Conservation (phyloP, 805 yeast genomes). For the Hanseniaspora clermontiae region DNA sequence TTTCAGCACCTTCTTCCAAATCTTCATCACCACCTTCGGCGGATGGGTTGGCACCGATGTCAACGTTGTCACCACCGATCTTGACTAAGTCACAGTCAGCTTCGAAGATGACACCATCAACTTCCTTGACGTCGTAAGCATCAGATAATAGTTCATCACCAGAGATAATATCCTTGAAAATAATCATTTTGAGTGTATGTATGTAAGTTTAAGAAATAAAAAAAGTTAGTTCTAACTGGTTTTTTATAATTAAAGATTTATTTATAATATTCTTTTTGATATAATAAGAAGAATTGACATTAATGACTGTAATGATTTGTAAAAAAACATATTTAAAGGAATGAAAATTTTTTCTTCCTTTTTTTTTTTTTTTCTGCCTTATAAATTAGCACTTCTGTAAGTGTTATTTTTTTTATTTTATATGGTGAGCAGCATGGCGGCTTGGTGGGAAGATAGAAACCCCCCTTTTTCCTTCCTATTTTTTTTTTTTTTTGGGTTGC, state of each 20-base stretch:
- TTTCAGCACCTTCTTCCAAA: conserved; percentile 70
- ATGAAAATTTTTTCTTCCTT: too few relatives aligned
- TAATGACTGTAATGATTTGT: too few relatives aligned
- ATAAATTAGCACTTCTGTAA: too few relatives aligned
- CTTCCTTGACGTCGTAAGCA: conserved; percentile 82
- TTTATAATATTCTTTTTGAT: too few relatives aligned
- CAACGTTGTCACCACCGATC: conserved; percentile 84
- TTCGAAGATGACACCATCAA: conserved; percentile 87
- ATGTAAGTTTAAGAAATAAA: not conserved
- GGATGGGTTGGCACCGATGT: conserved; percentile 99
- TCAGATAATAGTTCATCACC: conserved; percentile 95
- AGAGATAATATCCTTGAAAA: conserved; percentile 67
- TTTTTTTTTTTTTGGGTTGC: too few relatives aligned
- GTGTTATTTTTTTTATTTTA: too few relatives aligned
- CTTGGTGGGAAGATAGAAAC: too few relatives aligned
- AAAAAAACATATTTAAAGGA: too few relatives aligned
- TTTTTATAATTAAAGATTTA: not conserved
- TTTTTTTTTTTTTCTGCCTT: too few relatives aligned
- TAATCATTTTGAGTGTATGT: conserved; percentile 23
- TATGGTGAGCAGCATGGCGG: too few relatives aligned
- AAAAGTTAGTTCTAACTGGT: conserved; percentile 1
- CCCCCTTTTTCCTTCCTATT: too few relatives aligned
- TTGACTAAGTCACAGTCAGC: conserved; percentile 90
- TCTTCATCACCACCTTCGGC: conserved; percentile 88
- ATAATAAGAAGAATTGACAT: too few relatives aligned